Evolutionary conservation across 2,329 filamentous ascomycete species (phyloP), one percentile per base, ranked within the genome.

Genomic region (Talaromyces sp.): DNA sequence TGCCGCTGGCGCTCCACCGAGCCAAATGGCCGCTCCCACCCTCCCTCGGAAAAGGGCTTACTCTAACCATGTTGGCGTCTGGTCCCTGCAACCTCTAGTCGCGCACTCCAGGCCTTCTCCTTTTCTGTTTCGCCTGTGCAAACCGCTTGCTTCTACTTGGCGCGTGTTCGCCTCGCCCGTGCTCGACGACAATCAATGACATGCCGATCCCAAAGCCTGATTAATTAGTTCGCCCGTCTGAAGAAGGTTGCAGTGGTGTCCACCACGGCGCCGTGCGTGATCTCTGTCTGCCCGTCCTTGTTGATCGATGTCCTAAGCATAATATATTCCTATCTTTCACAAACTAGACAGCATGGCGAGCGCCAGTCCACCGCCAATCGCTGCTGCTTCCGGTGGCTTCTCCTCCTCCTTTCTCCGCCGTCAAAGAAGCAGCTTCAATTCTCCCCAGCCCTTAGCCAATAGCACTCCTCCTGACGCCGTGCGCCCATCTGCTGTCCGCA

Each of bases 401-500:
- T 60, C 62, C 53, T 62, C 59, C 54, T 60, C 59, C 57, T 63
- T 63, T 58, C 63, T 59, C 54, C 63, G 62, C 58, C 63, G 62
- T 54, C 61, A 63, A 56, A 62, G 57, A 56, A 61, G 52, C 32
- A 58, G 11, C 43, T 50, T 55, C 46, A 27, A 59, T 19, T 53
- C 59, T 43, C 56, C 55, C 41, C 61, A 52, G 55, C 53, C 58
- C 46, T 53, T 55, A 31, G 17, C 55, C 55, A 52, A 46, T 62
- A 53, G 52, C 26, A 54, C 31, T 5, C n/a, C 43, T 54, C 46
- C 58, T 51, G 27, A 43, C 54, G 26, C 54, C 64, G 63, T 31
- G 31, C 49, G 72, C 61, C 70, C 77, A 46, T 76, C 78, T 63
- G 75, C 77, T 58, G 75, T 84, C 62, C 78, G 78, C 66, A 77